A percentile compares a stretch with the other conserved stretches of the same genome.
These are phyloP conservation scores for Gomphus bonarii DNA, from an alignment of 1,284 basidiomycete species.

Conservation along the genomic window DNA sequence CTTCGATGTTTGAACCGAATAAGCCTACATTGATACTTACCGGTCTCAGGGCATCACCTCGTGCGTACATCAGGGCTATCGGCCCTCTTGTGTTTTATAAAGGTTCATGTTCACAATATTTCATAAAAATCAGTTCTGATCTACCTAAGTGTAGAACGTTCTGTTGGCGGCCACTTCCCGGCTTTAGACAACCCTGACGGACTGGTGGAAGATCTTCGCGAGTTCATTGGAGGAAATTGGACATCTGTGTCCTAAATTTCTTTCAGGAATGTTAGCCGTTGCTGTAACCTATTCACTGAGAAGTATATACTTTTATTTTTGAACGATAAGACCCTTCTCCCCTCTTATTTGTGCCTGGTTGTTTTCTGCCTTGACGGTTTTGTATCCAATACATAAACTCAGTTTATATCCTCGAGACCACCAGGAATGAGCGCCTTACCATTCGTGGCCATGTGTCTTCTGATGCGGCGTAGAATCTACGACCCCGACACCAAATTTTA, in stretches of 20 bases:
- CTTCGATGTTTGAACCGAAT: not conserved
- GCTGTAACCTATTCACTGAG: no score
- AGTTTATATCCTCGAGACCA: no score
- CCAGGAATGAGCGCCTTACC: no score
- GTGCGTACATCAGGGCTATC: conserved; percentile 9
- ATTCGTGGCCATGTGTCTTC: no score
- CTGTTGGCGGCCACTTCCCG: conserved; percentile 13
- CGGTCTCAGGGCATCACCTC: conserved; percentile 9
- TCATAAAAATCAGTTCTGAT: not conserved
- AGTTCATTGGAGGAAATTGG: conserved; percentile 11
- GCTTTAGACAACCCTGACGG: conserved; percentile 13
- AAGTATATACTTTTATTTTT: no score
- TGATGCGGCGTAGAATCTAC: no score
- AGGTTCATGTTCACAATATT: not conserved
- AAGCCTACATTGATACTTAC: not conserved
- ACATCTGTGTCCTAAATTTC: not conserved
- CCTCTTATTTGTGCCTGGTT: no score
- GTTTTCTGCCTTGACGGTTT: no score
- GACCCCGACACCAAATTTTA: no score
- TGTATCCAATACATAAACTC: no score
- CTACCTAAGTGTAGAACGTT: conserved; percentile 6
- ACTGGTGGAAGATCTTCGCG: conserved; percentile 11
- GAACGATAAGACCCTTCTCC: no score
- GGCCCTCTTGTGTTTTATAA: conserved; percentile 16
- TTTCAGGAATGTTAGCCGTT: not conserved